Evolutionary conservation across 768 basidiomycete species (phyloP).

Genomic region (Psilocybe cubensis): DNA sequence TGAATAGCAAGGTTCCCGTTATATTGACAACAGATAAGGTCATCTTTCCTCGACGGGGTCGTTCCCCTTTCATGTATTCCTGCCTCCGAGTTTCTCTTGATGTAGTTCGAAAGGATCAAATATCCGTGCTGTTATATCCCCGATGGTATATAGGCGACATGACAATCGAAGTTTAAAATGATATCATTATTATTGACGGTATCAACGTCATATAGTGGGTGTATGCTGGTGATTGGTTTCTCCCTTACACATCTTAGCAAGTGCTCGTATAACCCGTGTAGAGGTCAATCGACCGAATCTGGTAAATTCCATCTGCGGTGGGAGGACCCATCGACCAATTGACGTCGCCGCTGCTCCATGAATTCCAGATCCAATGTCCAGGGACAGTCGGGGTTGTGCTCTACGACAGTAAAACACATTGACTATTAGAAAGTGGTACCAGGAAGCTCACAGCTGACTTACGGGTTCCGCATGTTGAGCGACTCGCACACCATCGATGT

Average conservation of each 20-base stretch:
- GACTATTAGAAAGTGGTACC: background rate
- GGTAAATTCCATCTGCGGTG: conserved; percentile 34
- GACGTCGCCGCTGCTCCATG: conserved; percentile 37
- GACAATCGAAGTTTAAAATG: too few relatives aligned
- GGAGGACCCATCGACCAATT: conserved; percentile 41
- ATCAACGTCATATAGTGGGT: background rate
- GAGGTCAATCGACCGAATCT: conserved; percentile 37
- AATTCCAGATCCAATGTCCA: conserved; percentile 38
- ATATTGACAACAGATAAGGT: too few relatives aligned
- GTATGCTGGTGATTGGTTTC: background rate
- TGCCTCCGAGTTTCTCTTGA: too few relatives aligned
- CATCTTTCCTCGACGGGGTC: too few relatives aligned
- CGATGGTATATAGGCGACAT: too few relatives aligned
- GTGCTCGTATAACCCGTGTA: conserved; percentile 30
- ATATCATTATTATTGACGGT: background rate
- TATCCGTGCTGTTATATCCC: too few relatives aligned
- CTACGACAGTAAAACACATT: background rate
- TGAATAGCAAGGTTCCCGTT: too few relatives aligned
- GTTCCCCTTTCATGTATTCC: too few relatives aligned
- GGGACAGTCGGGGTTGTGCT: conserved; percentile 29
- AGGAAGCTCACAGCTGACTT: background rate
- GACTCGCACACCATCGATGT: conserved; percentile 35
- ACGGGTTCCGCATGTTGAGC: conserved; percentile 34
- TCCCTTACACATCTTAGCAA: too few relatives aligned
- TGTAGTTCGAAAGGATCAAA: too few relatives aligned